phyloP scores from a whole-genome alignment of 768 basidiomycete genomes.

The Gloeopeniophorella convolvens region DNA sequence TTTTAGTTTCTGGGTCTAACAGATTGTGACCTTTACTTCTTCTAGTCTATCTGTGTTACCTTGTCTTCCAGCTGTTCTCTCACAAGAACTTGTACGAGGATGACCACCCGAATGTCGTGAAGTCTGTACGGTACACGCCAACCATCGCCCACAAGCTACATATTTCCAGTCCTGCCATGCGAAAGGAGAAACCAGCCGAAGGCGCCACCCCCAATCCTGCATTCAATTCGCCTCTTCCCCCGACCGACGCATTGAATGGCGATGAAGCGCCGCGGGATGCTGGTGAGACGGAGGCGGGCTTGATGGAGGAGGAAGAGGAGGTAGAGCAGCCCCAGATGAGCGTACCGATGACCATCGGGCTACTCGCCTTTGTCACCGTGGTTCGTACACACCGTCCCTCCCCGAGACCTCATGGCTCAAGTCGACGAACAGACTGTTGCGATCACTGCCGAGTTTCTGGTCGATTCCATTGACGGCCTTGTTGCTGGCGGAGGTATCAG shows the following conservation, averaged over 20 bases:
- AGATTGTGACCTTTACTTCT: too few relatives aligned
- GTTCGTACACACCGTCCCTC: slow-evolving; percentile 23
- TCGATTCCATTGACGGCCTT: slow-evolving; percentile 76
- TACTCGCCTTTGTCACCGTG: slow-evolving; percentile 35
- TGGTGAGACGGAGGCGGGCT: slow-evolving; percentile 10
- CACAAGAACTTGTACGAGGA: slow-evolving; percentile 48
- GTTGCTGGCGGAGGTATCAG: slow-evolving; percentile 50
- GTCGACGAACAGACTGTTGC: slow-evolving; percentile 34
- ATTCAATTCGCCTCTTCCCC: slow-evolving; percentile 3
- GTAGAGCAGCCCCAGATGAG: slow-evolving; percentile 32
- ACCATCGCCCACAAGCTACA: neutral
- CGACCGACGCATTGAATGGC: neutral
- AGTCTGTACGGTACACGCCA: neutral
- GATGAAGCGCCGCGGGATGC: neutral
- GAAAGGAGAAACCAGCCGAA: neutral
- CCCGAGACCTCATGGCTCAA: neutral
- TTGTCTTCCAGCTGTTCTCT: slow-evolving; percentile 53
- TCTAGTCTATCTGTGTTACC: slow-evolving; percentile 44
- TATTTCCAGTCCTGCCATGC: neutral
- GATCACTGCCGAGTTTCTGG: slow-evolving; percentile 56
- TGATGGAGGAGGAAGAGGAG: slow-evolving; percentile 25
- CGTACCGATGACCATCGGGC: slow-evolving; percentile 28
- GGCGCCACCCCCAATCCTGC: neutral
- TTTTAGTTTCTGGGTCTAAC: too few relatives aligned
- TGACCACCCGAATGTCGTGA: neutral